These are phyloP conservation scores for Dichotomocladium elegans DNA, from an alignment of 371 early-diverging fungal genomes.

Conservation along the genomic window DNA sequence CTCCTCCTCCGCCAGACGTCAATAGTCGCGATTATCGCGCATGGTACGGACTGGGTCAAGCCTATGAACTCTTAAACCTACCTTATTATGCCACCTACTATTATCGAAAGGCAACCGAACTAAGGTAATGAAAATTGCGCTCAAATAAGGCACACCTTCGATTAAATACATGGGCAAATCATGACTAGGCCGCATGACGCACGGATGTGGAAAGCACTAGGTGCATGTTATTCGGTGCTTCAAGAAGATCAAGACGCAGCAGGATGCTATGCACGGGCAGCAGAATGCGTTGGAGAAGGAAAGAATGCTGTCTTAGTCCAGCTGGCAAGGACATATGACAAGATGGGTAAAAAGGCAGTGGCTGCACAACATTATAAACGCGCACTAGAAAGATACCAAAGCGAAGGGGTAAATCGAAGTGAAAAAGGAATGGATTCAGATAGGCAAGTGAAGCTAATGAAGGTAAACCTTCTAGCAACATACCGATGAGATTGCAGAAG, in stretches of 20 bases:
- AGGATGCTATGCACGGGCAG: slow-evolving; percentile 66
- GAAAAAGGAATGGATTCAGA: background rate
- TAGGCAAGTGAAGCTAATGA: background rate
- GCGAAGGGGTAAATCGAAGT: slow-evolving; percentile 29
- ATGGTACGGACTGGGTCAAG: slow-evolving; percentile 92
- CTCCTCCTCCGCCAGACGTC: slow-evolving; percentile 49
- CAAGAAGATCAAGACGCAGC: slow-evolving; percentile 53
- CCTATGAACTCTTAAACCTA: slow-evolving; percentile 83
- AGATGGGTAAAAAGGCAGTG: slow-evolving; percentile 38
- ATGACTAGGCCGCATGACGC: slow-evolving; percentile 68
- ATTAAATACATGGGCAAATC: background rate
- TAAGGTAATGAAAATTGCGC: slow-evolving; percentile 34
- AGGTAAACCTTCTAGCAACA: slow-evolving; percentile 20
- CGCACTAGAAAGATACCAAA: slow-evolving; percentile 40
- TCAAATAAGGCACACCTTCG: slow-evolving; percentile 1
- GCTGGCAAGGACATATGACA: slow-evolving; percentile 57
- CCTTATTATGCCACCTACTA: slow-evolving; percentile 82
- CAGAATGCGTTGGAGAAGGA: slow-evolving; percentile 50
- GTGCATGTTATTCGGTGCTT: slow-evolving; percentile 60
- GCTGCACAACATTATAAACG: slow-evolving; percentile 61
- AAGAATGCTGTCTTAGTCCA: slow-evolving; percentile 41
- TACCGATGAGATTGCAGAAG: slow-evolving; percentile 55
- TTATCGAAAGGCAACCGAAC: slow-evolving; percentile 73
- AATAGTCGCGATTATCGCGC: slow-evolving; percentile 86
- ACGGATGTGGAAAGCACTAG: slow-evolving; percentile 79